These are phyloP conservation scores for Penicillium hordei DNA, from an alignment of 2,329 filamentous ascomycete species.

Conservation along the genomic window DNA sequence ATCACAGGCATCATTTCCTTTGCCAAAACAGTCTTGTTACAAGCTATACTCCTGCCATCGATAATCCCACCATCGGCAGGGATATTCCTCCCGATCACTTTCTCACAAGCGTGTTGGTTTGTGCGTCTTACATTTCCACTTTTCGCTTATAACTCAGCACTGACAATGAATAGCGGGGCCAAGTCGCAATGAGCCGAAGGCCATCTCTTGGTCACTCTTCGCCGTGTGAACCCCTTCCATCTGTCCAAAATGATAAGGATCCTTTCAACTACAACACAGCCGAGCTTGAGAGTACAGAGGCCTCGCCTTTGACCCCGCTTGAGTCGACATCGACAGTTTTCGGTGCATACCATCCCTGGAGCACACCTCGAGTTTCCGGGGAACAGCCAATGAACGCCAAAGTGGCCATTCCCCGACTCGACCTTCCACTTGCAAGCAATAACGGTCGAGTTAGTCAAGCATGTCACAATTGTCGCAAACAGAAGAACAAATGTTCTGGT, in stretches of 20 bases:
- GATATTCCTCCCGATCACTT: neutral
- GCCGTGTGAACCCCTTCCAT: neutral
- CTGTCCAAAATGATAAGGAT: neutral
- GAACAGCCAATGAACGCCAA: conserved; percentile 24
- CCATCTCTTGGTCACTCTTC: neutral
- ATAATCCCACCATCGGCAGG: neutral
- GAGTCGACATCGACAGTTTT: neutral
- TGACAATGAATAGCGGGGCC: conserved; percentile 3
- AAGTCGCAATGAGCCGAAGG: conserved; percentile 6
- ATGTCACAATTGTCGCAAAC: conserved; percentile 47
- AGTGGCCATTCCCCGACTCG: conserved; percentile 33
- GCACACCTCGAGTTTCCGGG: neutral
- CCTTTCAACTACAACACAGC: neutral
- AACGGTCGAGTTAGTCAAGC: conserved; percentile 39
- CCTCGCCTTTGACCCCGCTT: neutral
- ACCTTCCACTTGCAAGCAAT: conserved; percentile 21
- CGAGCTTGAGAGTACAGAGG: neutral
- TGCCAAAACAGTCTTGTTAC: neutral
- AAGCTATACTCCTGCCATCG: neutral
- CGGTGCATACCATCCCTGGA: neutral
- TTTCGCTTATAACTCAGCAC: neutral
- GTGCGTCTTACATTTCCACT: neutral
- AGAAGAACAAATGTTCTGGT: conserved; percentile 49
- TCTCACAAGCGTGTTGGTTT: neutral
- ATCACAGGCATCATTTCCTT: neutral